Base-by-base conservation (phyloP, 257 asterid species). In the Solanum lignicaule region DNA sequence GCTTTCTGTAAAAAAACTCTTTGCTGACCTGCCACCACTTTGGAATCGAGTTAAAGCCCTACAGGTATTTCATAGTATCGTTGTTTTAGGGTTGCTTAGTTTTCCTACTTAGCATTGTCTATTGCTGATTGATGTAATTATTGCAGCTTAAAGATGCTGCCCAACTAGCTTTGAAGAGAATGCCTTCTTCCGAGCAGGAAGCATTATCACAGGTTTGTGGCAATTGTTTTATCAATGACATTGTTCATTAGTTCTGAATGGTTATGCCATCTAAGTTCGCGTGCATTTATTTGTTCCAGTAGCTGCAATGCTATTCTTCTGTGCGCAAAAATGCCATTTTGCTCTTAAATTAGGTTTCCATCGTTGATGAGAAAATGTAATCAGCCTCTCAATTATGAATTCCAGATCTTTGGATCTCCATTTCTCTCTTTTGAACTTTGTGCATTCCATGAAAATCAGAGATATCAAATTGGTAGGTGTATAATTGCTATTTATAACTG, bases 181-280 rank as follows among this genome's bases (percentile, higher is more conserved):
- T 96, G 99, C 97, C 98, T 89, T 96, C 98, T 36, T 92, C 98
- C 13, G 99, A 95, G 90, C 95, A 95, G 91, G 99, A 97, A 94
- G 99, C 99, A 82, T 89, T 96, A 85, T 97, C 99, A 88, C 98
- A 93, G 98, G 99, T 97, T 90, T 69, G 92, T 87, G 89, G 65
- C 85, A 27, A 58, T 74, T 43, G 25, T 48, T 38, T 76, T 38
- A 27, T 36, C 62, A 27, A 48, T 55, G 74, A 23, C 29, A 82
- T 43, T 39, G 72, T 31, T 86, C 73, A 69, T 48, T 69, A 12
- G 41, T 86, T 39, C 29, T 27, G 41, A 9, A 76, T 71, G 43
- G 69, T 43, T 86, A 79, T 41, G 52, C 65, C 39, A 46, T 46
- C 68, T 81, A 46, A 43, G 65, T 5, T 81, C 38, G n/a, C 18